Evolutionary conservation across 108 stramenopile genomes (phyloP).

Genomic region (Cyclotella choctawhatcheeana): DNA sequence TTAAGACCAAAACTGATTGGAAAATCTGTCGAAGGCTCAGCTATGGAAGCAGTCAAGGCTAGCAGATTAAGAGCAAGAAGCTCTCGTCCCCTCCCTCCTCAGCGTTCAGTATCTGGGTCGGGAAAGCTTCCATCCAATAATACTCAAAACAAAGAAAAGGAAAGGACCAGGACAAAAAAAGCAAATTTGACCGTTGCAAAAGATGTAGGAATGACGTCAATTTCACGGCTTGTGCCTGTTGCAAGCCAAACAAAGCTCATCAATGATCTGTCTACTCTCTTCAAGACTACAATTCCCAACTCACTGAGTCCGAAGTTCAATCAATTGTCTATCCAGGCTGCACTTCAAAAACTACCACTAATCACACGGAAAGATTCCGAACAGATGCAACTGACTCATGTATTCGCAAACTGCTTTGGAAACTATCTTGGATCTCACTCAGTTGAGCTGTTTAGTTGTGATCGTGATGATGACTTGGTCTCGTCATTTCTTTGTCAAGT

Average conservation of each 20-base stretch:
- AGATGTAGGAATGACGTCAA: conserved; percentile 8
- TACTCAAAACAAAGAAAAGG: conserved; percentile 11
- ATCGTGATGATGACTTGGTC: conserved; percentile 16
- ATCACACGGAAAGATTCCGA: conserved; percentile 7
- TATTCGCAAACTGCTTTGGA: conserved; percentile 31
- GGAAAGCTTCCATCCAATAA: neutral
- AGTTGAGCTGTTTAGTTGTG: conserved; percentile 22
- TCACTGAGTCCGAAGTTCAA: conserved; percentile 8
- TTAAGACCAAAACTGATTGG: conserved; percentile 79
- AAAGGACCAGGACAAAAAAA: conserved; percentile 12
- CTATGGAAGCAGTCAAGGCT: conserved; percentile 74
- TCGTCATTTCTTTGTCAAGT: conserved; percentile 21
- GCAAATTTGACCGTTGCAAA: conserved; percentile 9
- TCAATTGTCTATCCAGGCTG: conserved; percentile 29
- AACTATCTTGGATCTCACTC: conserved; percentile 20
- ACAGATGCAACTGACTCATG: neutral
- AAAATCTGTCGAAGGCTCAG: conserved; percentile 79
- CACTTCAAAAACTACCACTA: conserved; percentile 20
- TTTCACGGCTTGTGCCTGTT: neutral
- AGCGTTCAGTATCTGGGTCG: conserved; percentile 15
- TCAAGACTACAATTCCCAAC: conserved; percentile 11
- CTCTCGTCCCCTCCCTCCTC: conserved; percentile 18
- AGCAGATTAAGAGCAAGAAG: conserved; percentile 30
- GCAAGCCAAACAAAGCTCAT: conserved; percentile 22
- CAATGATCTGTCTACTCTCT: conserved; percentile 14